Evolutionary conservation across 2,329 filamentous ascomycete genomes (phyloP).

Genomic region (Fusarium sp.): DNA sequence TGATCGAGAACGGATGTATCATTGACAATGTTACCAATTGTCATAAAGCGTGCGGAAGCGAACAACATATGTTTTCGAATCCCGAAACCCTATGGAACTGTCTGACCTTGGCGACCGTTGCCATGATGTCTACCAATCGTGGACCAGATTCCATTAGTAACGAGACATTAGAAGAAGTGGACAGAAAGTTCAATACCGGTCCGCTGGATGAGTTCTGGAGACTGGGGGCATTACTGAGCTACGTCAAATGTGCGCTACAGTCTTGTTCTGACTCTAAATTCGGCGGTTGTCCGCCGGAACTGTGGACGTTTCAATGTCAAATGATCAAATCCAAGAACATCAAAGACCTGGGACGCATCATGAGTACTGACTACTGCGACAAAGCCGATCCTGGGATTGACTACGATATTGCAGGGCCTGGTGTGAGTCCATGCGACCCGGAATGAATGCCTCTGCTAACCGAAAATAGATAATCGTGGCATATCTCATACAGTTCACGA

Average conservation of each 20-base stretch:
- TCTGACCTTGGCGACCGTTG: background rate
- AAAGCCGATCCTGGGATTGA: background rate
- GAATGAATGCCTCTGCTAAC: rapidly evolving
- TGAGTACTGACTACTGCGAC: background rate
- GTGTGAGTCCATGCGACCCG: background rate
- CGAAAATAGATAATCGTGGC: background rate
- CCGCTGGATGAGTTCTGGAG: rapidly evolving
- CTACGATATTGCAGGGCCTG: constrained; percentile 20
- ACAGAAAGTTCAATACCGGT: rapidly evolving
- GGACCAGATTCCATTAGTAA: background rate
- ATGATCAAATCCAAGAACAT: background rate
- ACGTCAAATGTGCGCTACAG: background rate
- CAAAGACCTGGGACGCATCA: background rate
- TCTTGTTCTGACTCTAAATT: background rate
- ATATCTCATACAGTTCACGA: background rate
- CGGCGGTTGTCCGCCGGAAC: background rate
- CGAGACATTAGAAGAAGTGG: rapidly evolving
- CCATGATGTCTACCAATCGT: background rate
- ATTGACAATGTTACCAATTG: background rate
- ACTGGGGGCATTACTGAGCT: rapidly evolving
- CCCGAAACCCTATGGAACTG: constrained; percentile 25
- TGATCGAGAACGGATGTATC: background rate
- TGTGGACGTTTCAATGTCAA: background rate
- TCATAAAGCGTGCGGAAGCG: background rate
- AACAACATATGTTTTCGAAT: background rate